Evolutionary conservation across 2,329 filamentous ascomycete species (phyloP).

Genomic region (Talaromyces marneffei): DNA sequence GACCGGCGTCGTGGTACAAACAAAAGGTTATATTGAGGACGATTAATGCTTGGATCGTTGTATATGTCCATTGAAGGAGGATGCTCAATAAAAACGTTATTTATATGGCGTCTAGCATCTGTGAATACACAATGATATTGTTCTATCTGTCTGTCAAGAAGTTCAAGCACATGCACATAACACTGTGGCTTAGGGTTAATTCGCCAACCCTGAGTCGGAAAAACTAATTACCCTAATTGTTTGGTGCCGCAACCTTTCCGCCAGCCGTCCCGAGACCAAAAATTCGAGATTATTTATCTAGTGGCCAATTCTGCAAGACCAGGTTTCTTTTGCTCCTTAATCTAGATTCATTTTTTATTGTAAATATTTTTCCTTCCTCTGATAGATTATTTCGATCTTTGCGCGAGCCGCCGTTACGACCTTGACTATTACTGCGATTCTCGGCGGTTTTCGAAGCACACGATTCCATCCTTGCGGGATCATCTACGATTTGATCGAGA

Average conservation of each 20-base stretch:
- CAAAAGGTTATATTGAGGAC: background rate
- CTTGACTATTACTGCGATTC: background rate
- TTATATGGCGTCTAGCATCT: background rate
- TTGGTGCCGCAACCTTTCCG: background rate
- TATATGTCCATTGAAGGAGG: background rate
- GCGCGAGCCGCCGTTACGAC: background rate
- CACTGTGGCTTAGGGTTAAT: background rate
- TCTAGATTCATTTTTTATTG: background rate
- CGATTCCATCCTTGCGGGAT: background rate
- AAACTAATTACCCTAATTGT: background rate
- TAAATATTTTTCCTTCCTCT: background rate
- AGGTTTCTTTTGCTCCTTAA: background rate
- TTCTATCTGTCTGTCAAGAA: background rate
- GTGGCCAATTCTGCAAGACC: background rate
- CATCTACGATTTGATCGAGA: background rate
- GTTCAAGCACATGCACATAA: background rate
- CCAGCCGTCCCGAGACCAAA: background rate
- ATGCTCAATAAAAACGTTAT: background rate
- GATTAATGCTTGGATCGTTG: background rate
- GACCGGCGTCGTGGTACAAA: background rate
- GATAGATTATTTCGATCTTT: background rate
- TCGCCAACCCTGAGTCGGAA: background rate
- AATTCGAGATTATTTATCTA: background rate
- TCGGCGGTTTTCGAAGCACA: slow-evolving; percentile 1
- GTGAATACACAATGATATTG: background rate